phyloP scores from a whole-genome alignment of 2,329 filamentous ascomycete genomes.

The Penicillium sp. region DNA sequence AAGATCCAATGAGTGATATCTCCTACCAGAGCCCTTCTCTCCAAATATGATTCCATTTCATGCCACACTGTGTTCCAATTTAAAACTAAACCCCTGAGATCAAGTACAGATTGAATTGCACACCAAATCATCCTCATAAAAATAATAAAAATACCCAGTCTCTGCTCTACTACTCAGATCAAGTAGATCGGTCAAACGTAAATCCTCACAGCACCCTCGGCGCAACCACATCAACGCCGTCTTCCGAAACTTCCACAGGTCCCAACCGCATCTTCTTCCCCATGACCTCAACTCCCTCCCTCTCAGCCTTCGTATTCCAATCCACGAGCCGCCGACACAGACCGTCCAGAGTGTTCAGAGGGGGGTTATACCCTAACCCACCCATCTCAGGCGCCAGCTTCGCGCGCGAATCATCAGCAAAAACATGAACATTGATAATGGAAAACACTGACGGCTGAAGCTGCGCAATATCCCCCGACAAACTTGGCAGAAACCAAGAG shows the following conservation, averaged over 20 bases:
- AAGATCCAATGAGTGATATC: neutral
- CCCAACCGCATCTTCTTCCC: slow-evolving; percentile 8
- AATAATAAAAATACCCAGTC: too few species aligned
- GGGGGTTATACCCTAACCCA: slow-evolving; percentile 34
- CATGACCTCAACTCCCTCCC: slow-evolving; percentile 10
- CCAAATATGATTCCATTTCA: neutral
- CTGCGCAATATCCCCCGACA: slow-evolving; percentile 28
- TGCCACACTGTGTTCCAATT: neutral
- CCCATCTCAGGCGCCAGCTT: slow-evolving; percentile 26
- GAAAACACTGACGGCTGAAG: slow-evolving; percentile 36
- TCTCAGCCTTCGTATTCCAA: slow-evolving; percentile 32
- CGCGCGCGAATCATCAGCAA: slow-evolving; percentile 33
- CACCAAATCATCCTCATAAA: neutral
- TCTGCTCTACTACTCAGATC: neutral
- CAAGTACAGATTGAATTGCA: neutral
- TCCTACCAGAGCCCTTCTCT: neutral
- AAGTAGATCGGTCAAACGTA: neutral
- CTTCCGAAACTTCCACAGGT: slow-evolving; percentile 11
- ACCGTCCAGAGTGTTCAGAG: slow-evolving; percentile 33
- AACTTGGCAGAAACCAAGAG: slow-evolving; percentile 22
- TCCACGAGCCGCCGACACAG: slow-evolving; percentile 34
- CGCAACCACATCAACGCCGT: slow-evolving; percentile 19
- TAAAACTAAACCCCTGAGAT: neutral
- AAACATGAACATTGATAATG: slow-evolving; percentile 28
- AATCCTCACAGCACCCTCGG: slow-evolving; percentile 17